Conservation (phyloP, 1,284 basidiomycete species). For the Lignosus rhinocerotis region DNA sequence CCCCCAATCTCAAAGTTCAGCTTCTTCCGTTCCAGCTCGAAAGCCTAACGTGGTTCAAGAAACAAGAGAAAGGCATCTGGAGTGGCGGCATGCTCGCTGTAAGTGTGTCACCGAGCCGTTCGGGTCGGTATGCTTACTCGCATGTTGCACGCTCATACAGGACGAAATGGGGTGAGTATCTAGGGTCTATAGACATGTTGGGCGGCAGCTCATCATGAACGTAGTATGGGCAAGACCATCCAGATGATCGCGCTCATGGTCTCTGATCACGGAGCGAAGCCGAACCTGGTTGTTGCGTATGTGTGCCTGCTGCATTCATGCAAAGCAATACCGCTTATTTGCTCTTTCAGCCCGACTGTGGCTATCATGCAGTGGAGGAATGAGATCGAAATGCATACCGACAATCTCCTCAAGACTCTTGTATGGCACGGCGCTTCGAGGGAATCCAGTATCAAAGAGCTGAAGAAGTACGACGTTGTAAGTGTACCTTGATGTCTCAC, state of each 20-base stretch:
- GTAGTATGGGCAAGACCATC: conserved; percentile 97
- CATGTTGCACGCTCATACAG: conserved; percentile 36
- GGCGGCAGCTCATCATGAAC: conserved; percentile 2
- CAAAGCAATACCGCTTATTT: background rate
- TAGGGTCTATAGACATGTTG: background rate
- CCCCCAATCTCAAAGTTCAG: conserved; percentile 73
- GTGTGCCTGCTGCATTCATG: conserved; percentile 29
- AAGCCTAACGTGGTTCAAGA: conserved; percentile 93
- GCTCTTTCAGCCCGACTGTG: conserved; percentile 74
- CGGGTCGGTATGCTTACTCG: background rate
- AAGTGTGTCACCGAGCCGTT: conserved; percentile 31
- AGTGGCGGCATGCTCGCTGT: conserved; percentile 92
- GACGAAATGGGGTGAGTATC: conserved; percentile 84
- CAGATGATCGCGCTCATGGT: conserved; percentile 94
- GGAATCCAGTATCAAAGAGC: conserved; percentile 60
- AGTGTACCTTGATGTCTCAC: conserved; percentile 28
- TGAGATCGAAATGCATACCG: conserved; percentile 85
- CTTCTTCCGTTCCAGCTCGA: conserved; percentile 87
- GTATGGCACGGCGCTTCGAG: conserved; percentile 90
- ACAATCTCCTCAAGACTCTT: conserved; percentile 71
- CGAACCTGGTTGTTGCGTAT: conserved; percentile 90
- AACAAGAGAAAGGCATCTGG: conserved; percentile 91
- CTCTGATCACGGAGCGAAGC: conserved; percentile 68
- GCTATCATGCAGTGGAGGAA: conserved; percentile 99
- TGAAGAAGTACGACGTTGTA: conserved; percentile 89